Conservation (phyloP, 768 basidiomycete genomes). For the Coprinopsis sp. region DNA sequence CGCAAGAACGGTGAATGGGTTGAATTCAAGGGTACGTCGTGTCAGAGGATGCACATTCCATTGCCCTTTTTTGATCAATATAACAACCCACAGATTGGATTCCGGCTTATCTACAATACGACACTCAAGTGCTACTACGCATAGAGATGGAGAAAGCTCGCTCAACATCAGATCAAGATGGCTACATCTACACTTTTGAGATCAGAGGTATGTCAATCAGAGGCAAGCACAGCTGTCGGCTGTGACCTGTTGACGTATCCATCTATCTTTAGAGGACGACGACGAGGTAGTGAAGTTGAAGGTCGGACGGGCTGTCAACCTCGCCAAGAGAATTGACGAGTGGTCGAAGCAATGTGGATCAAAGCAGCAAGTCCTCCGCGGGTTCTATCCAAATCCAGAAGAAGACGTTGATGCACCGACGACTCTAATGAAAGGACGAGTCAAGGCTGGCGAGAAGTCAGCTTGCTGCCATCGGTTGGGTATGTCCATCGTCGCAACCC, state of each 20-base stretch:
- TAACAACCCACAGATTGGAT: conserved; percentile 54
- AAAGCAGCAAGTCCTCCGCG: conserved; percentile 67
- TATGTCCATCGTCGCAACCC: conserved; percentile 15
- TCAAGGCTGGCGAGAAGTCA: conserved; percentile 57
- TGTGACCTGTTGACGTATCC: not conserved
- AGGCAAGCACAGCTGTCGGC: not conserved
- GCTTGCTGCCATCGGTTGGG: conserved; percentile 66
- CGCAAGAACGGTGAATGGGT: conserved; percentile 48
- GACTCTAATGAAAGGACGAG: conserved; percentile 62
- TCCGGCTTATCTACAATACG: conserved; percentile 53
- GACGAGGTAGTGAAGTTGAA: conserved; percentile 57
- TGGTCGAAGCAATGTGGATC: conserved; percentile 82
- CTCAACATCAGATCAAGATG: conserved; percentile 55
- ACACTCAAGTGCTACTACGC: conserved; percentile 53
- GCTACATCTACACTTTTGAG: conserved; percentile 82
- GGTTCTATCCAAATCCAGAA: conserved; percentile 63
- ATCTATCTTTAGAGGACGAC: conserved; percentile 11
- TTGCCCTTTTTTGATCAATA: conserved; percentile 8
- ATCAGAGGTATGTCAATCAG: conserved; percentile 50
- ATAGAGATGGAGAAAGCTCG: conserved; percentile 45
- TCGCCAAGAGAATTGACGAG: conserved; percentile 67
- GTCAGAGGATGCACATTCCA: not conserved
- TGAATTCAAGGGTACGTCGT: conserved; percentile 52
- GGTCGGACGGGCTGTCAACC: conserved; percentile 73
- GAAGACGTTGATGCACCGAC: conserved; percentile 30